Conservation (phyloP, 768 basidiomycete species). For the Kwoniella sp. region DNA sequence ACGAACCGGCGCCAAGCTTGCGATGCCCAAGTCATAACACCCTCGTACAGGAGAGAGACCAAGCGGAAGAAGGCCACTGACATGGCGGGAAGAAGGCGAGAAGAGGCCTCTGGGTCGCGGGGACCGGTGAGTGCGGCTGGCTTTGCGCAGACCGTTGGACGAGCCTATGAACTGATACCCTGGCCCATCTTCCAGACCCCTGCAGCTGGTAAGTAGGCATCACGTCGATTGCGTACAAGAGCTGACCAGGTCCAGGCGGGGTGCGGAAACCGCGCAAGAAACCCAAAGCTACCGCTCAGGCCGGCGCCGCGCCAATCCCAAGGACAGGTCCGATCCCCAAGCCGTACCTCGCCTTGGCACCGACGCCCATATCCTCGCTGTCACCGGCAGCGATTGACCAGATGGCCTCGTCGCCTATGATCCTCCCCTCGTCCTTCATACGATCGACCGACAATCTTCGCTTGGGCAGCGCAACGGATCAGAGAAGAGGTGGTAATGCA, state of each 20-base stretch:
- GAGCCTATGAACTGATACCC: no score
- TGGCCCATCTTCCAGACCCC: no score
- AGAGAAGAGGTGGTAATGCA: background rate
- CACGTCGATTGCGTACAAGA: no score
- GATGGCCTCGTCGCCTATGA: slow-evolving; percentile 16
- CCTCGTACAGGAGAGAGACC: no score
- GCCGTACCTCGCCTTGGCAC: slow-evolving; percentile 44
- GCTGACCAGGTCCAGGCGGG: no score
- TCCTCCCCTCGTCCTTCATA: slow-evolving; percentile 38
- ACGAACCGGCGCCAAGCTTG: no score
- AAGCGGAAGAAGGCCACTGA: no score
- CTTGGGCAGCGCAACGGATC: background rate
- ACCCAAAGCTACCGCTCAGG: slow-evolving; percentile 15
- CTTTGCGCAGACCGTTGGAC: no score
- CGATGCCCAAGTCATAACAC: no score
- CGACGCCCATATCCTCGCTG: slow-evolving; percentile 31
- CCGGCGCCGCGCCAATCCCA: slow-evolving; percentile 2
- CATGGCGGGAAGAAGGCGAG: slow-evolving; percentile 6
- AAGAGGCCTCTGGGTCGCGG: slow-evolving; percentile 14
- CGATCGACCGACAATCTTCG: slow-evolving; percentile 7
- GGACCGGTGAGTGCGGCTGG: slow-evolving; percentile 16
- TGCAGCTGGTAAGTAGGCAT: no score
- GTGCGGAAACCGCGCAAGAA: slow-evolving; percentile 31
- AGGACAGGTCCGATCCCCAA: slow-evolving; percentile 25
- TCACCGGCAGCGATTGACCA: slow-evolving; percentile 20